Percentiles rank a stretch among this genome's conserved stretches.
phyloP scores from a whole-genome alignment of 495 filamentous ascomycete species.

The Hyaloscypha variabilis region DNA sequence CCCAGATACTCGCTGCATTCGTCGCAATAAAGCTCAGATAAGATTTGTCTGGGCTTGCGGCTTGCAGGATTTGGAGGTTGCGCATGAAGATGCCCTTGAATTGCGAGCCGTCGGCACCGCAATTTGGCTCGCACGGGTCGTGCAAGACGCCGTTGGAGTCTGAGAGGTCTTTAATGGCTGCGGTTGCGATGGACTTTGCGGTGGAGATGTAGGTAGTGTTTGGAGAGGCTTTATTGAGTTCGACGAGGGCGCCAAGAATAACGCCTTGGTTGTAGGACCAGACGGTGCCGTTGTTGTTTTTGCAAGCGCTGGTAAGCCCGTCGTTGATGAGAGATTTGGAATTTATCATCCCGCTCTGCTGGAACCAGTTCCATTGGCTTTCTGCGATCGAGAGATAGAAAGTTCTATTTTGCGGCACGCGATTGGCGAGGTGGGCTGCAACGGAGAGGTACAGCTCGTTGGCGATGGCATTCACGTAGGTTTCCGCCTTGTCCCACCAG shows the following conservation, averaged over 20 bases:
- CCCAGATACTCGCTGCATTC: slow-evolving; percentile 71
- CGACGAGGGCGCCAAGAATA: slow-evolving; percentile 71
- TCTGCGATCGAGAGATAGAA: slow-evolving; percentile 60
- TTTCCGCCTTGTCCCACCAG: slow-evolving; percentile 65
- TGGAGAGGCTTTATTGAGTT: slow-evolving; percentile 54
- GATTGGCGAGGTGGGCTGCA: slow-evolving; percentile 74
- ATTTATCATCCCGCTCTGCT: slow-evolving; percentile 65
- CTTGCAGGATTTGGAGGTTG: slow-evolving; percentile 63
- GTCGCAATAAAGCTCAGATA: slow-evolving; percentile 58
- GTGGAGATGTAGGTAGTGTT: slow-evolving; percentile 47
- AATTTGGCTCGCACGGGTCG: slow-evolving; percentile 67
- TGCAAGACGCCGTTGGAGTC: slow-evolving; percentile 63
- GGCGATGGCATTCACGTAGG: slow-evolving; percentile 70
- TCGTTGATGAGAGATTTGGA: slow-evolving; percentile 69
- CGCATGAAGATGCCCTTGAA: slow-evolving; percentile 84
- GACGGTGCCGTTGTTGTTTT: slow-evolving; percentile 63
- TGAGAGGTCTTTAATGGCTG: slow-evolving; percentile 57
- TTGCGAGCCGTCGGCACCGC: slow-evolving; percentile 62
- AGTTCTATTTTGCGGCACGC: slow-evolving; percentile 46
- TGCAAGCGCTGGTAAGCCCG: slow-evolving; percentile 62
- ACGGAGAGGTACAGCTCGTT: slow-evolving; percentile 76
- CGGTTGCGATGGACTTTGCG: slow-evolving; percentile 67
- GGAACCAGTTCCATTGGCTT: slow-evolving; percentile 71
- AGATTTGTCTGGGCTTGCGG: slow-evolving; percentile 48
- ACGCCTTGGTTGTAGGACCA: slow-evolving; percentile 87